These are phyloP conservation scores for Fusarium neocosmosporiellum DNA, from an alignment of 2,329 filamentous ascomycete species.

Conservation along the genomic window DNA sequence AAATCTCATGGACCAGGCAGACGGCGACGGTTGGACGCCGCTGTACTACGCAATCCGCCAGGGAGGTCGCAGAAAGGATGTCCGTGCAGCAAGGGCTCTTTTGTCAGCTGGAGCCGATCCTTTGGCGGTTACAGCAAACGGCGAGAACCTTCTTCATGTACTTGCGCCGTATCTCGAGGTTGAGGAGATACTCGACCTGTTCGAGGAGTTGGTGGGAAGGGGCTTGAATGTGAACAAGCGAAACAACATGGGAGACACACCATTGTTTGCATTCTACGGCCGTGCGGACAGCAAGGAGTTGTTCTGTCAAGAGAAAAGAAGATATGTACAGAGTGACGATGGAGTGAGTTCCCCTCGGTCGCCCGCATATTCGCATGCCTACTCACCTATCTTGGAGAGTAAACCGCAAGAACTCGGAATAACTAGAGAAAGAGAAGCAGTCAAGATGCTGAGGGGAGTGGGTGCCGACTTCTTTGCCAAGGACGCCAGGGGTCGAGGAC, in stretches of 20 bases:
- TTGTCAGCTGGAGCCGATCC: slow-evolving; percentile 38
- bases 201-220: slow-evolving; percentile 21
- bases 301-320: not conserved
- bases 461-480: slow-evolving; percentile 44
- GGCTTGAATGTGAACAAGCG: slow-evolving; percentile 41
- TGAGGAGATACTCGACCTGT: slow-evolving; percentile 7
- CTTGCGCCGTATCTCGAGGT: slow-evolving; percentile 13
- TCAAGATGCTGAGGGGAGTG: slow-evolving; percentile 20
- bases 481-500: slow-evolving; percentile 40
- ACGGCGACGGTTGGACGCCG: slow-evolving; percentile 41
- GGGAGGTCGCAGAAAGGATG: not conserved
- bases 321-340: not conserved
- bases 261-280: slow-evolving; percentile 33
- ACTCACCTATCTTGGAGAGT: not conserved
- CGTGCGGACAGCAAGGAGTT: not conserved
- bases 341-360: not conserved
- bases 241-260: slow-evolving; percentile 40
- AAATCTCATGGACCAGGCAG: slow-evolving; percentile 22
- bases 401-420: not conserved
- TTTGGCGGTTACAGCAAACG: slow-evolving; percentile 12
- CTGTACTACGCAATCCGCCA: slow-evolving; percentile 33
- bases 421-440: not conserved
- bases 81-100: slow-evolving; percentile 8
- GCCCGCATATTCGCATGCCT: not conserved
- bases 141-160: slow-evolving; percentile 39